Percentiles rank a stretch among this genome's conserved stretches.
These are phyloP conservation scores for Trichomonascaceae sp. DNA, from an alignment of 1,139 yeast genomes.

Conservation along the genomic window DNA sequence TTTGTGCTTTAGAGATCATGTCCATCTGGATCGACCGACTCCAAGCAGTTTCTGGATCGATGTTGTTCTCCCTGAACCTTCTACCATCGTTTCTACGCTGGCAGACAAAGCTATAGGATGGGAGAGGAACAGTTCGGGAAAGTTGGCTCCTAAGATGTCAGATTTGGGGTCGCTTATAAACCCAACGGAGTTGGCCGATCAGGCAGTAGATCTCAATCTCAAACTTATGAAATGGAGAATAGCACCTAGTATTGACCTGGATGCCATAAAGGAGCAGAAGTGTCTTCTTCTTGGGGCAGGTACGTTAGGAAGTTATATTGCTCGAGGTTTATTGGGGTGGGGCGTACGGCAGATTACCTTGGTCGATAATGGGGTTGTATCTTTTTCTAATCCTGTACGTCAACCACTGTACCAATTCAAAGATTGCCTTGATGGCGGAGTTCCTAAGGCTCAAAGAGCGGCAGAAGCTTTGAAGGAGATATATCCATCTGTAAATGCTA, in stretches of 20 bases:
- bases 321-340: conserved; percentile 87
- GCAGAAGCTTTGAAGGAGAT: conserved; percentile 64
- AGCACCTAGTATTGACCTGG: conserved; percentile 73
- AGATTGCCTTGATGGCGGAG: conserved; percentile 72
- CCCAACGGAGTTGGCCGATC: conserved; percentile 77
- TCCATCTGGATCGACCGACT: conserved; percentile 9
- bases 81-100: conserved; percentile 1
- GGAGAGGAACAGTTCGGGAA: conserved; percentile 75
- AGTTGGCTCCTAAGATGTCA: conserved; percentile 73
- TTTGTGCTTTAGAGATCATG: conserved; percentile 28
- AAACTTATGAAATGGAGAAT: conserved; percentile 96
- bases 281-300: conserved; percentile 92
- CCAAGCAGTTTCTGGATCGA: conserved; percentile 27
- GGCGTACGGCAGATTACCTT: conserved; percentile 80
- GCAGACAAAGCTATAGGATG: conserved; percentile 62
- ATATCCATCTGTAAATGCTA: conserved; percentile 67
- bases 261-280: conserved; percentile 50
- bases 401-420: conserved; percentile 78
- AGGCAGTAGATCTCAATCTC: conserved; percentile 84
- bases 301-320: conserved; percentile 87
- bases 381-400: conserved; percentile 91
- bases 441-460: conserved; percentile 67
- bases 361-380: conserved; percentile 83
- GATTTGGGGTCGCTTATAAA: conserved; percentile 75
- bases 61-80: conserved; percentile 14